Percentiles rank a stretch among this genome's conserved stretches.
Conservation (phyloP, 176 grass and related monocot species). For the Alloteropsis semialata region DNA sequence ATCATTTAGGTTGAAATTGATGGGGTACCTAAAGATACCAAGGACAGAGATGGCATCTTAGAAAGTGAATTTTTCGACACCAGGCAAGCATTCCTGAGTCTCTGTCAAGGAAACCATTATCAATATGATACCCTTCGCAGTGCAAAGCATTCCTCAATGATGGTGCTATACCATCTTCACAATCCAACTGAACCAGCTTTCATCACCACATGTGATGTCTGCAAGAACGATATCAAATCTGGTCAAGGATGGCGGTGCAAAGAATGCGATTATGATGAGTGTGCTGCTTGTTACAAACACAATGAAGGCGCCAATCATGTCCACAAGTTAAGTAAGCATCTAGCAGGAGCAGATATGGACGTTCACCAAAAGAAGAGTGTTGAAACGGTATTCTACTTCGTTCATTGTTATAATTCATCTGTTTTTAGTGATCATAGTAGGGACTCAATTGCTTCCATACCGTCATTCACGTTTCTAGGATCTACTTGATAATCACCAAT, state of each 20-base stretch:
- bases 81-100: slow-evolving; percentile 84
- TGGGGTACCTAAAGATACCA: slow-evolving; percentile 62
- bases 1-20: slow-evolving; percentile 69
- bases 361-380: slow-evolving; percentile 59
- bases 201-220: slow-evolving; percentile 70
- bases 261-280: slow-evolving; percentile 90
- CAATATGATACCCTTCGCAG: slow-evolving; percentile 87
- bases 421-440: neutral
- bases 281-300: slow-evolving; percentile 67
- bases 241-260: slow-evolving; percentile 84
- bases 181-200: slow-evolving; percentile 85
- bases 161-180: slow-evolving; percentile 96
- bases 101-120: slow-evolving; percentile 95
- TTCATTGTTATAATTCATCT: neutral
- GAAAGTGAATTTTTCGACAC: slow-evolving; percentile 92
- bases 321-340: slow-evolving; percentile 69
- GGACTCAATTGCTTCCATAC: neutral
- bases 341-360: slow-evolving; percentile 48
- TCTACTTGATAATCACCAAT: neutral
- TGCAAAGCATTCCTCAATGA: slow-evolving; percentile 96
- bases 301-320: slow-evolving; percentile 58
- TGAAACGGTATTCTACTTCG: slow-evolving; percentile 40
- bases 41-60: slow-evolving; percentile 81
- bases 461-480: neutral
- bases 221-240: slow-evolving; percentile 65